A percentile compares a stretch with the other conserved stretches of the same genome.
Conservation (phyloP, 1,284 basidiomycete species). For the Ganoderma lingzhi region DNA sequence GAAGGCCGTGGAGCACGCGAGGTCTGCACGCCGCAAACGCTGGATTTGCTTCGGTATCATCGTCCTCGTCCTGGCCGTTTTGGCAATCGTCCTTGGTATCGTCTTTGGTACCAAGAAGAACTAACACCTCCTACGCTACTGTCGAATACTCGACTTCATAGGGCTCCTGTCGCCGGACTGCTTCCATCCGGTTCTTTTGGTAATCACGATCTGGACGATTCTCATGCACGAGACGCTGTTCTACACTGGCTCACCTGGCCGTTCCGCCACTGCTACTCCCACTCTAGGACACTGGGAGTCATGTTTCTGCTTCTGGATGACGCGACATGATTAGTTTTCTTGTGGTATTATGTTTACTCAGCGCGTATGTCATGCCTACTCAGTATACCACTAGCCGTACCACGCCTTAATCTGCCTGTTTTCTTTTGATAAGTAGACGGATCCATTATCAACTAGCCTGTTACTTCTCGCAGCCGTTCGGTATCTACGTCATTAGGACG, state of each 20-base stretch:
- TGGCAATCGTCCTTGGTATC: slow-evolving; percentile 63
- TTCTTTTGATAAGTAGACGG: not conserved
- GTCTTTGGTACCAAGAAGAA: slow-evolving; percentile 43
- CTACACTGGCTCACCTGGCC: not conserved
- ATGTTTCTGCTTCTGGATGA: slow-evolving; percentile 15
- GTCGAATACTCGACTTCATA: not conserved
- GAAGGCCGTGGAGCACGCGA: slow-evolving; percentile 75
- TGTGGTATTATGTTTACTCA: slow-evolving; percentile 15
- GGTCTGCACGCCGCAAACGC: slow-evolving; percentile 78
- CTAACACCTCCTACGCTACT: not conserved
- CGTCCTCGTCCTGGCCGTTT: slow-evolving; percentile 54
- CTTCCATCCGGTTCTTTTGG: not conserved
- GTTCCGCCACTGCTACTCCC: not conserved
- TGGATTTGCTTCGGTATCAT: slow-evolving; percentile 82
- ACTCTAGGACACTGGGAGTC: slow-evolving; percentile 6
- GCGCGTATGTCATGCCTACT: slow-evolving; percentile 1
- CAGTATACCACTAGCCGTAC: slow-evolving; percentile 26
- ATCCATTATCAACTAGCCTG: not conserved
- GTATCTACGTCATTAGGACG: not conserved
- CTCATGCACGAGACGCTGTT: slow-evolving; percentile 8
- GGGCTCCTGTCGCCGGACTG: not conserved
- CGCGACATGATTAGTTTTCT: slow-evolving; percentile 15
- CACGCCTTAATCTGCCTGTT: not conserved
- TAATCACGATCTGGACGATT: slow-evolving; percentile 20
- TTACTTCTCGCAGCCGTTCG: not conserved